Conservation (phyloP, 1,284 basidiomycete genomes). For the Retiboletus flavoniger region DNA sequence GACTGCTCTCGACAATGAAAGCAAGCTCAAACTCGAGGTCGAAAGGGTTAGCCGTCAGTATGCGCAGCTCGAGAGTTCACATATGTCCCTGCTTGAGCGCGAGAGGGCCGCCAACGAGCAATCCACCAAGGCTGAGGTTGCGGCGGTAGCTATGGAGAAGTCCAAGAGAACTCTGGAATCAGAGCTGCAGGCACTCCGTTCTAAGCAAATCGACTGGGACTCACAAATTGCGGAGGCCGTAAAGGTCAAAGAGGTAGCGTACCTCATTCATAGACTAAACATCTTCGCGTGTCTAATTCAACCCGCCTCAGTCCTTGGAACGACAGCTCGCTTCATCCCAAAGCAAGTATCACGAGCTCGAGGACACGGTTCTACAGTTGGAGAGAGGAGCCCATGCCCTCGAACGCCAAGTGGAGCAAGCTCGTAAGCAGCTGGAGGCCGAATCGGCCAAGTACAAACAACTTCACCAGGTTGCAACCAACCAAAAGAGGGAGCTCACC, state of each 20-base stretch:
- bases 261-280: not conserved
- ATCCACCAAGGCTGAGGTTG: slow-evolving; percentile 51
- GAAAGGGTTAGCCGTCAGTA: slow-evolving; percentile 61
- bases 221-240: slow-evolving; percentile 60
- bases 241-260: slow-evolving; percentile 70
- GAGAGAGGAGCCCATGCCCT: slow-evolving; percentile 80
- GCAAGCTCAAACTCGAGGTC: slow-evolving; percentile 67
- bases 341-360: slow-evolving; percentile 79
- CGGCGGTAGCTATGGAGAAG: slow-evolving; percentile 67
- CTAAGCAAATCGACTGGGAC: slow-evolving; percentile 74
- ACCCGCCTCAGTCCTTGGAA: slow-evolving; percentile 48
- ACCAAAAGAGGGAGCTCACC: slow-evolving; percentile 67
- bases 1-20: slow-evolving; percentile 59
- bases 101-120: slow-evolving; percentile 54
- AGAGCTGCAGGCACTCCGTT: slow-evolving; percentile 70
- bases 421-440: slow-evolving; percentile 66
- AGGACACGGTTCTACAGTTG: slow-evolving; percentile 81
- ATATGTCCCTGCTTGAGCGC: slow-evolving; percentile 63
- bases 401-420: slow-evolving; percentile 68
- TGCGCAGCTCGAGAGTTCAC: slow-evolving; percentile 53
- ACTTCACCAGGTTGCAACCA: slow-evolving; percentile 66
- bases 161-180: slow-evolving; percentile 68
- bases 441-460: slow-evolving; percentile 71
- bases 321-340: slow-evolving; percentile 73
- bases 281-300: slow-evolving; percentile 3